Percentiles rank a stretch among this genome's conserved stretches.
phyloP scores from a whole-genome alignment of 495 filamentous ascomycete species.

The Halenospora varia region DNA sequence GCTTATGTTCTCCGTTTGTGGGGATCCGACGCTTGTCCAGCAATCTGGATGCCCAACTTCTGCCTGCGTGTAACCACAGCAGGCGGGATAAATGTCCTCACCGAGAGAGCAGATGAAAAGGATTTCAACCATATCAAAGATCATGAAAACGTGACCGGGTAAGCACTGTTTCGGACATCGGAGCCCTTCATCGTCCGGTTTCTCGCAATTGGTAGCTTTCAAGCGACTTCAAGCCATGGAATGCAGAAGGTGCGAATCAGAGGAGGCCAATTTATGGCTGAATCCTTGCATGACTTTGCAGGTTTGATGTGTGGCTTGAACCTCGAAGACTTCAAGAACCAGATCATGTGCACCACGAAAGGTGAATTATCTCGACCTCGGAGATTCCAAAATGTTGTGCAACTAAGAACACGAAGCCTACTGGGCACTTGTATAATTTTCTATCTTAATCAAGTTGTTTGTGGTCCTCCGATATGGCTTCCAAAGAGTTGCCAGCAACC shows the following conservation, averaged over 20 bases:
- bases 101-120: not conserved
- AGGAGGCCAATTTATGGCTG: not conserved
- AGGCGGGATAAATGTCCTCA: not conserved
- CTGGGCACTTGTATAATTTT: not conserved
- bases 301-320: too few relatives aligned
- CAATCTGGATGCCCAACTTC: not conserved
- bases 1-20: not conserved
- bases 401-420: not conserved
- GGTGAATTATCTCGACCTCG: too few relatives aligned
- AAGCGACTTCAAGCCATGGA: not conserved
- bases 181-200: not conserved
- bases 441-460: not conserved
- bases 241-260: not conserved
- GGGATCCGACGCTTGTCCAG: not conserved
- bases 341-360: not conserved
- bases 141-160: not conserved
- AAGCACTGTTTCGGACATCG: not conserved
- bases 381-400: not conserved
- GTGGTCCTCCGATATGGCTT: conserved; percentile 1
- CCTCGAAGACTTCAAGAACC: not conserved
- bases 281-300: not conserved
- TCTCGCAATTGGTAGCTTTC: not conserved
- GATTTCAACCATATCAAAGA: not conserved
- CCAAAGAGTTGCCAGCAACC: not conserved
- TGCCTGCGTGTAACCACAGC: not conserved